Evolutionary conservation across 345 rosid genomes (phyloP), one percentile per base, ranked within the genome.

Genomic region (Rubroshorea leprosula): DNA sequence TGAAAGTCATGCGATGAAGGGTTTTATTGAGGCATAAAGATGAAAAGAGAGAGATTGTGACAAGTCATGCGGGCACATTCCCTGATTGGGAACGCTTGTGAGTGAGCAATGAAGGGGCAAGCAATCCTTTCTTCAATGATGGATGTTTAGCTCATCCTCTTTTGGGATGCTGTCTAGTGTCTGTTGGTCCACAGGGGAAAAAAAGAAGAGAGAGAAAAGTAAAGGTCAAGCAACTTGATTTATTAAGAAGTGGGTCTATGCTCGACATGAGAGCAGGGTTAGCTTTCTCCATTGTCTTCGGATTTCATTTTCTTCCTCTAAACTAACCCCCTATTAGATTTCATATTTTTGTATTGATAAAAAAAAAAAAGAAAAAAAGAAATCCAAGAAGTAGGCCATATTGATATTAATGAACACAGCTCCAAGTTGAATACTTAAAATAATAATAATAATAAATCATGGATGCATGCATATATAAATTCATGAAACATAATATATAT

Each of bases 221-320:
- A 78, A 84, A 77, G 76, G 63, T 11, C 56, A 84, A 68, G 84
- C 83, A 73, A 81, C 55, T 55, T 56, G 53, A 65, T 62, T 48
- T 58, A 51, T 68, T 45, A 26, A 54, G 21, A 14, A 55, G 57
- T 61, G 65, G 60, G 35, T 29, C 35, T n/a, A n/a, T n/a, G n/a
- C n/a, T n/a, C n/a, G n/a, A n/a, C n/a, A n/a, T n/a, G n/a, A n/a
- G n/a, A n/a, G n/a, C n/a, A n/a, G n/a, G n/a, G n/a, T n/a, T n/a
- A n/a, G n/a, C n/a, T n/a, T n/a, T n/a, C n/a, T n/a, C n/a, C n/a
- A n/a, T n/a, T n/a, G n/a, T n/a, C n/a, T n/a, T n/a, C n/a, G n/a
- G n/a, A n/a, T n/a, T n/a, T n/a, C n/a, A n/a, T n/a, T n/a, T n/a
- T n/a, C n/a, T n/a, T n/a, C n/a, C n/a, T n/a, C n/a, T n/a, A n/a